Conservation (phyloP, 352 stramenopile genomes). For the Phytophthora cactorum region DNA sequence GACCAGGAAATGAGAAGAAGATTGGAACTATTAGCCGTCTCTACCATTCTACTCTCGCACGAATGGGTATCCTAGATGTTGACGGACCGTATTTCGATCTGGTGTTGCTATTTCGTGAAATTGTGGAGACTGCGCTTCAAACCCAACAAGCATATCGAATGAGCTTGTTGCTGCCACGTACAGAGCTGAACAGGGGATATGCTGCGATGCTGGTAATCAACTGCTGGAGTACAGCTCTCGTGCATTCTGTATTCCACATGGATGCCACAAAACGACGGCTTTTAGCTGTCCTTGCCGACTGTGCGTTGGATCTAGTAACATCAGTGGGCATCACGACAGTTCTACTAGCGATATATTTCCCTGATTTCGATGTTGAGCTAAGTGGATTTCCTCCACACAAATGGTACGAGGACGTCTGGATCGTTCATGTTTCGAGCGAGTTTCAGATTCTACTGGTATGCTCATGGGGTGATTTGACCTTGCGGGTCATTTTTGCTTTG, state of each 20-base stretch:
- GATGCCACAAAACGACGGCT: slow-evolving; percentile 16
- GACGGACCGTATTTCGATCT: slow-evolving; percentile 23
- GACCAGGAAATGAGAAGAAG: background rate
- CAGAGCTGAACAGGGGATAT: slow-evolving; percentile 30
- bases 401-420: slow-evolving; percentile 35
- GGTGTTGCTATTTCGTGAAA: slow-evolving; percentile 29
- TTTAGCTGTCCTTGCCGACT: slow-evolving; percentile 20
- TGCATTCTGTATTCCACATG: slow-evolving; percentile 22
- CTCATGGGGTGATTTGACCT: slow-evolving; percentile 25
- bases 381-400: slow-evolving; percentile 15
- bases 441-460: slow-evolving; percentile 38
- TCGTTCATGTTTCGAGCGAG: slow-evolving; percentile 34
- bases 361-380: slow-evolving; percentile 7
- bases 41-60: slow-evolving; percentile 18
- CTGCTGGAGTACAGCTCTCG: slow-evolving; percentile 30
- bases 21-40: background rate
- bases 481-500: slow-evolving; percentile 26
- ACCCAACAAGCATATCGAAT: slow-evolving; percentile 38
- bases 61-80: slow-evolving; percentile 19
- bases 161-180: slow-evolving; percentile 22
- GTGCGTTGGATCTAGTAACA: slow-evolving; percentile 27
- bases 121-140: slow-evolving; percentile 33
- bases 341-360: slow-evolving; percentile 19
- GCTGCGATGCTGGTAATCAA: slow-evolving; percentile 31
- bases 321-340: slow-evolving; percentile 23